A percentile compares a stretch with the other conserved stretches of the same genome.
Evolutionary conservation across 306 rosid species (phyloP).

Genomic region (Astragalus membranaceus): DNA sequence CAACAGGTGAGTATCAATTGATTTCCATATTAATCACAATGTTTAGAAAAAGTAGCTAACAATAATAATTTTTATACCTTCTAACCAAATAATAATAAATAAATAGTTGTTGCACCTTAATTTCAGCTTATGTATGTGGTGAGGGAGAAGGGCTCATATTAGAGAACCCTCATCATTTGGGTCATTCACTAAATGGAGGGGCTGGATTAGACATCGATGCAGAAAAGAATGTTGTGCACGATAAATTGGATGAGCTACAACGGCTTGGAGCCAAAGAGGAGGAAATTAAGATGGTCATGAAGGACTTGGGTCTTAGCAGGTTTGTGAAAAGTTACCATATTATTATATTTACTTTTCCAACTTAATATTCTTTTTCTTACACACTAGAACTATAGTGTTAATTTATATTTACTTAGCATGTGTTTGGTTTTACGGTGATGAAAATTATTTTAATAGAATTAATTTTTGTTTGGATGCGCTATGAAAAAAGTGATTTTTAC

Average conservation of each 20-base stretch:
- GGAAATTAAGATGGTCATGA: conserved; percentile 47
- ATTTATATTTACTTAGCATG: too few relatives aligned
- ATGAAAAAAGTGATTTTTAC: too few relatives aligned
- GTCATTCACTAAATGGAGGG: conserved; percentile 62
- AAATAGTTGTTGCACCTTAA: background rate
- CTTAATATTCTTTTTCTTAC: too few relatives aligned
- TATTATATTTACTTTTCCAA: too few relatives aligned
- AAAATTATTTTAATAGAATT: too few relatives aligned
- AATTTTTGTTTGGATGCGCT: too few relatives aligned
- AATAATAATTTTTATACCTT: background rate
- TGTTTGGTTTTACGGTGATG: too few relatives aligned
- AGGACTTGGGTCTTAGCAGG: conserved; percentile 70
- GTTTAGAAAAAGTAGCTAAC: background rate
- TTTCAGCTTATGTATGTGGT: conserved; percentile 78
- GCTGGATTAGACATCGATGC: conserved; percentile 46
- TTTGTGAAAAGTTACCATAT: background rate
- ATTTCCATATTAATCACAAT: background rate
- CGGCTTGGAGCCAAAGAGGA: conserved; percentile 33
- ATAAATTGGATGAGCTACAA: conserved; percentile 34
- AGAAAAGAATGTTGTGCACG: conserved; percentile 35
- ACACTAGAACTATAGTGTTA: too few relatives aligned
- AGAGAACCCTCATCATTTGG: conserved; percentile 56
- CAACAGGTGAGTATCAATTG: conserved; percentile 56
- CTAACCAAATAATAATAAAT: too few relatives aligned
- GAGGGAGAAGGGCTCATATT: conserved; percentile 62